Evolutionary conservation across 1,139 yeast genomes (phyloP), one percentile per base, ranked within the genome.

Genomic region (Blastobotrys elegans): DNA sequence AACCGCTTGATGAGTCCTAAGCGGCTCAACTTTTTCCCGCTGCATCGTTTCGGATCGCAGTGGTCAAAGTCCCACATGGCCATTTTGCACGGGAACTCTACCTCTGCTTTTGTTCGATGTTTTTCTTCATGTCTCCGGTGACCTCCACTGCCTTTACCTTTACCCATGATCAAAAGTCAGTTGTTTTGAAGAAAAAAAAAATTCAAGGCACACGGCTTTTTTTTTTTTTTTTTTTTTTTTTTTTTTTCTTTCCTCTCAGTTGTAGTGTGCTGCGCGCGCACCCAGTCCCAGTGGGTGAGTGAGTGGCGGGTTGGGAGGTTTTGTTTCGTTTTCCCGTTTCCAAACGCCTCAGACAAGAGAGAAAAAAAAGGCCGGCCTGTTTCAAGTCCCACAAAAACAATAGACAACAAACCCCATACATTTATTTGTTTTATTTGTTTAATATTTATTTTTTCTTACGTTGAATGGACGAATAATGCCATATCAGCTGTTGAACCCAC

Each of bases 11-110:
- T 89, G 29, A 88, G 68, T 0, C 98, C 98, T 32, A 92, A 67
- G 49, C 98, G 73, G 62, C 88, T 96, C 33, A 92, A 73, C 64
- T 90, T 92, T 70, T 92, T 92, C 21, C 98, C 99, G 55, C 95
- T 84, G 63, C 99, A 92, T 63, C 97, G 75, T 64, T 94, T 94
- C 2, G 99, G 99, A 67, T 92, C 98, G 69, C 99, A 92, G 65
- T 92, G 99, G 58, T 90, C 96, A 63, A 94, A 92, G 67, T 92
- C 78, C 73, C 73, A 69, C 73, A 69, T 69, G 34, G 73, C 73
- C 66, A 68, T 66, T 43, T 66, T 66, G 26, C 60, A 67, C 2
- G 70, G 70, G 49, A 63, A 66, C 20, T 59, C 58, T 1, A 47
- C 36, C 7, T 40, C 48, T 2, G 36, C 22, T 49, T 54, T 54